A percentile compares a stretch with the other conserved stretches of the same genome.
Evolutionary conservation across 768 basidiomycete species (phyloP).

Genomic region (Austroboletus eburneus): DNA sequence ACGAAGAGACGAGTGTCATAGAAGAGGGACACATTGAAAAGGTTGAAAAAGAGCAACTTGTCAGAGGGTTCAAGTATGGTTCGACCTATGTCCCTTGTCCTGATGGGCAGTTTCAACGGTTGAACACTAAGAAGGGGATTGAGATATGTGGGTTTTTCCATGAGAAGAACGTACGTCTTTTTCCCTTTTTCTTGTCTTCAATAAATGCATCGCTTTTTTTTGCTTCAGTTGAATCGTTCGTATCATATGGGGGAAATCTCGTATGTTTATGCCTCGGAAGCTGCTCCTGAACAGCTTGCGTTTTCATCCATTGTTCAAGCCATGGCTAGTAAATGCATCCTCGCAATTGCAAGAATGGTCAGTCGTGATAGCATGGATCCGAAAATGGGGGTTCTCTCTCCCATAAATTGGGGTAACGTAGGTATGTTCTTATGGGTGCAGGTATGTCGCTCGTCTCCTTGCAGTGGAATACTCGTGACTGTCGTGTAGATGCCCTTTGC

Average conservation of each 20-base stretch:
- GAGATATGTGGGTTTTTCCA: conserved; percentile 86
- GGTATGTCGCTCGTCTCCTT: conserved; percentile 38
- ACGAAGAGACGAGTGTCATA: conserved; percentile 31
- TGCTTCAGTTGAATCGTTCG: conserved; percentile 77
- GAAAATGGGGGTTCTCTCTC: conserved; percentile 78
- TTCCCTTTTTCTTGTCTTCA: not conserved
- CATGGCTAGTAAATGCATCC: conserved; percentile 58
- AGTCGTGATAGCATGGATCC: conserved; percentile 68
- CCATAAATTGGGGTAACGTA: conserved; percentile 56
- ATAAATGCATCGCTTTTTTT: not conserved
- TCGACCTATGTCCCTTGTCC: conserved; percentile 83
- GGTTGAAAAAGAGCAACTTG: conserved; percentile 75
- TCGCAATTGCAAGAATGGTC: conserved; percentile 86
- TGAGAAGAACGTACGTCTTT: conserved; percentile 50
- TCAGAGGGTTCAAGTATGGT: conserved; percentile 86
- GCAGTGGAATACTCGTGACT: not conserved
- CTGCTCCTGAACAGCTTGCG: conserved; percentile 71
- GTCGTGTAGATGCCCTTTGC: conserved; percentile 84
- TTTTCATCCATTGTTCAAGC: conserved; percentile 85
- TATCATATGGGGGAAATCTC: conserved; percentile 79
- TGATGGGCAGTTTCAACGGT: conserved; percentile 73
- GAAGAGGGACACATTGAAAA: conserved; percentile 41
- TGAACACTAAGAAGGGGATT: conserved; percentile 79
- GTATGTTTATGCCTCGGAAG: conserved; percentile 73
- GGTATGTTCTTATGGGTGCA: conserved; percentile 85